Conservation (phyloP, 768 basidiomycete species). For the Lactarius deliciosus region DNA sequence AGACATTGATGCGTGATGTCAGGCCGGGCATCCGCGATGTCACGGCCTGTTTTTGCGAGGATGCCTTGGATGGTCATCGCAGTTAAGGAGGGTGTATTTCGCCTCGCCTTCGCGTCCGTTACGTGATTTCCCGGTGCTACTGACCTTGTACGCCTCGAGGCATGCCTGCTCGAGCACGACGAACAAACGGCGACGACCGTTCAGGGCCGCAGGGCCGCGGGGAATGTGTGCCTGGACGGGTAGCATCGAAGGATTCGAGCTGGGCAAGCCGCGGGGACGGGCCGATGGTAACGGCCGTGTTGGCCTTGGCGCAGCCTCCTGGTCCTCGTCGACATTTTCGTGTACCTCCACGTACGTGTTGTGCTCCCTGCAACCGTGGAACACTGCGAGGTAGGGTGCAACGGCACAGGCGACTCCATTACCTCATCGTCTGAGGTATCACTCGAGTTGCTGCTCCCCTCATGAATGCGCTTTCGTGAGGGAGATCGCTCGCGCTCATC, state of each 20-base stretch:
- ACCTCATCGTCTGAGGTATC: slow-evolving; percentile 44
- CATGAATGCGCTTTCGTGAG: slow-evolving; percentile 40
- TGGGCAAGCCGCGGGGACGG: slow-evolving; percentile 40
- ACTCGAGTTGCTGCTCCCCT: slow-evolving; percentile 26
- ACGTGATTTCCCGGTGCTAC: slow-evolving; percentile 54
- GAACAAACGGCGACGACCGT: slow-evolving; percentile 66
- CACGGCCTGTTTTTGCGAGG: slow-evolving; percentile 93
- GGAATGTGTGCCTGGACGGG: slow-evolving; percentile 81
- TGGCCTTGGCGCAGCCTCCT: slow-evolving; percentile 47
- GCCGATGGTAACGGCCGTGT: slow-evolving; percentile 38
- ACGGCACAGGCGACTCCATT: slow-evolving; percentile 39
- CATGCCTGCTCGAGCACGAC: slow-evolving; percentile 95
- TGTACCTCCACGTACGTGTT: slow-evolving; percentile 6
- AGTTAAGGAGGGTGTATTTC: slow-evolving; percentile 95
- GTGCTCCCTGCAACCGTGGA: slow-evolving; percentile 1
- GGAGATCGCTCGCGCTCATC: slow-evolving; percentile 54
- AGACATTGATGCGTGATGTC: slow-evolving; percentile 99
- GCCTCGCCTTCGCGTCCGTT: slow-evolving; percentile 66
- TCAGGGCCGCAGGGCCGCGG: slow-evolving; percentile 49
- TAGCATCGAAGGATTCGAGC: slow-evolving; percentile 73
- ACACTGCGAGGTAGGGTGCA: background rate
- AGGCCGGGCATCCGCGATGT: slow-evolving; percentile 98
- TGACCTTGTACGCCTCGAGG: slow-evolving; percentile 90
- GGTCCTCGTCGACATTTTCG: slow-evolving; percentile 43
- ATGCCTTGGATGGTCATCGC: slow-evolving; percentile 99